Evolutionary conservation across 176 grass and related monocot species (phyloP), one percentile per base, ranked within the genome.

Genomic region (Aegilops bicornis): DNA sequence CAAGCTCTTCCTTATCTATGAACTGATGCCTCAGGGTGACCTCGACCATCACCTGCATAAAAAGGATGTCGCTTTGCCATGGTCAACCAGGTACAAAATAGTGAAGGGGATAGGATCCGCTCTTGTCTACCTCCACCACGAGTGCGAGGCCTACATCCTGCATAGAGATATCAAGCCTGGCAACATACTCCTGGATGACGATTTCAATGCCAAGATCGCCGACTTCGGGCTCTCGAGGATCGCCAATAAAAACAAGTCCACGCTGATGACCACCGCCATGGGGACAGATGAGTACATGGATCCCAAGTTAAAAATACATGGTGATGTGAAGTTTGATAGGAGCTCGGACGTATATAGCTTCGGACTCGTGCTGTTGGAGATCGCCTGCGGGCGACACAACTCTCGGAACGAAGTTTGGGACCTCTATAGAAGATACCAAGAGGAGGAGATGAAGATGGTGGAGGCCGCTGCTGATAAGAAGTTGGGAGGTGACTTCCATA

Each of bases 31-130:
- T 11, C 59, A 24, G 59, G 59, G 59, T 3, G 59, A 62, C 8
- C 59, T 62, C 9, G 59, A 62, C 59, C 9, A 24, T 62, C 59
- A 62, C 59, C 59, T 62, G 10, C 59, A 62, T 23, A 62, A 62
- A 23, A 24, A 62, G 59, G 9, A 62, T 62, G 10, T 23, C 22
- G 20, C 10, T n/a, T 5, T 62, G n/a, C 22, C 59, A 62, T 62
- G 59, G 59, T 8, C 59, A 62, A 23, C 59, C 20, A 79, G 76
- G 56, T 79, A 79, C 33, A 79, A 62, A 37, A 61, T 79, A 39
- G 56, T 62, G 76, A 62, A 61, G 52, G 54, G 4, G 11, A 24
- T 79, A 3, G 19, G 30, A 32, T 23, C 17, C 17, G 76, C 54
- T 60, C 76, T 79, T n/a, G 2, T 61, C 15, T 79, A 43, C 10